Percentiles rank a stretch among this genome's conserved stretches.
phyloP scores from a whole-genome alignment of 257 asterid species.

The Forsythia viridissima region DNA sequence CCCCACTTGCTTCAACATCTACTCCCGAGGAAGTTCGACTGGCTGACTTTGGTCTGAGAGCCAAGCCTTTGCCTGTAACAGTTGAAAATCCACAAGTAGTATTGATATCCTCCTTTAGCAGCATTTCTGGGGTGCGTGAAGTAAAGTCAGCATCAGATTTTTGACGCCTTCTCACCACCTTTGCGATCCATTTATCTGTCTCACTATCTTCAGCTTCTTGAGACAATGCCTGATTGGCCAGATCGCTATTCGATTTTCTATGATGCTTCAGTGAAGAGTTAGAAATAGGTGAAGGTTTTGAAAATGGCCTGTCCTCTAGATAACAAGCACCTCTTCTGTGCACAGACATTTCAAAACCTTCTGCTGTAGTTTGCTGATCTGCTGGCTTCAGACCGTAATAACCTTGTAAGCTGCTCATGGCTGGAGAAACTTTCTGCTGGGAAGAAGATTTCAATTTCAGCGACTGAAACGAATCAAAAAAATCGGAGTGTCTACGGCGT shows the following conservation, averaged over 20 bases:
- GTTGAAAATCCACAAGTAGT: slow-evolving; percentile 54
- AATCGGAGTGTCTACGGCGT: slow-evolving; percentile 57
- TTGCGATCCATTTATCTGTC: slow-evolving; percentile 57
- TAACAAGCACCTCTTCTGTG: slow-evolving; percentile 47
- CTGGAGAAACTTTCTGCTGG: slow-evolving; percentile 55
- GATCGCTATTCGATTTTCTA: slow-evolving; percentile 62
- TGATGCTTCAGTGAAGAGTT: slow-evolving; percentile 56
- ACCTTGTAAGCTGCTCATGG: slow-evolving; percentile 74
- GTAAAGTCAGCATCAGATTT: slow-evolving; percentile 59
- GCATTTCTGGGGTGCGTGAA: slow-evolving; percentile 57
- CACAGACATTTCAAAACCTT: slow-evolving; percentile 59
- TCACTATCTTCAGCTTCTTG: slow-evolving; percentile 42
- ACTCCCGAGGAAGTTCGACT: slow-evolving; percentile 29
- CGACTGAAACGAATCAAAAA: slow-evolving; percentile 82
- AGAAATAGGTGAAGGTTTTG: slow-evolving; percentile 33
- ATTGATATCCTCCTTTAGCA: slow-evolving; percentile 67
- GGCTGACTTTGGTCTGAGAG: slow-evolving; percentile 76
- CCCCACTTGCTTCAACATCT: slow-evolving; percentile 44
- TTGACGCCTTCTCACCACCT: slow-evolving; percentile 59
- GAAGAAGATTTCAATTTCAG: slow-evolving; percentile 56
- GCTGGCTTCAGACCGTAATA: slow-evolving; percentile 58
- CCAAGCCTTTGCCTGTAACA: slow-evolving; percentile 58
- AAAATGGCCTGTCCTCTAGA: slow-evolving; percentile 49
- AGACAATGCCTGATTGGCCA: slow-evolving; percentile 31
- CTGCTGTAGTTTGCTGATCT: slow-evolving; percentile 36